phyloP scores from a whole-genome alignment of 1,284 basidiomycete genomes.

The Afroboletus lepidellus region DNA sequence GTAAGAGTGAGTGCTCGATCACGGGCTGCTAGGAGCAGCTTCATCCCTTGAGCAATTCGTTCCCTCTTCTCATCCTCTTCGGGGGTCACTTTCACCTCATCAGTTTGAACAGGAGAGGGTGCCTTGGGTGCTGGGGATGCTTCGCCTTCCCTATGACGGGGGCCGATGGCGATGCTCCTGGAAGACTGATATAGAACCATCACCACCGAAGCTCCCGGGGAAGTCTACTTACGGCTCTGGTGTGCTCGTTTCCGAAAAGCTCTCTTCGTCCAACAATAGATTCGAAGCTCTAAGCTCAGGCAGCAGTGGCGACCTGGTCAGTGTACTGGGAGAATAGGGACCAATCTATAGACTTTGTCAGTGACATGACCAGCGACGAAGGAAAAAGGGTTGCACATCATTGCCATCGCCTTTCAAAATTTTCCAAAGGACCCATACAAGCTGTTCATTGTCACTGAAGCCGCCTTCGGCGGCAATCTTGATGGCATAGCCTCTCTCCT shows the following conservation, averaged over 20 bases:
- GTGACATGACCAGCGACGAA: background rate
- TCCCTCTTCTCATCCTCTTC: constrained; percentile 41
- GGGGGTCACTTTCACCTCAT: constrained; percentile 25
- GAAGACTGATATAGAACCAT: constrained; percentile 18
- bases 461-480: constrained; percentile 49
- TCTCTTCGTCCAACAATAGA: constrained; percentile 60
- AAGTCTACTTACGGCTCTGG: constrained; percentile 32
- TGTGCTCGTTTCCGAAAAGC: constrained; percentile 47
- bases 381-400: constrained; percentile 53
- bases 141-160: constrained; percentile 8
- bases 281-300: constrained; percentile 68
- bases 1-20: constrained; percentile 67
- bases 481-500: constrained; percentile 61
- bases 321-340: constrained; percentile 68
- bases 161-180: constrained; percentile 15
- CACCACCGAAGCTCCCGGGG: constrained; percentile 5
- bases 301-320: constrained; percentile 67
- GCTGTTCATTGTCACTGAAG: constrained; percentile 63
- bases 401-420: constrained; percentile 75
- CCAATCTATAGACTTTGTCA: constrained; percentile 53
- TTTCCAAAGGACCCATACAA: constrained; percentile 82
- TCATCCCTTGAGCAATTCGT: constrained; percentile 52
- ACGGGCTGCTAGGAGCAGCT: constrained; percentile 62
- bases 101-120: constrained; percentile 17
- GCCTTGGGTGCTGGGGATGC: constrained; percentile 1